A percentile compares a stretch with the other conserved stretches of the same genome.
phyloP scores from a whole-genome alignment of 2,329 filamentous ascomycete species.

The Dactylellina sp. region DNA sequence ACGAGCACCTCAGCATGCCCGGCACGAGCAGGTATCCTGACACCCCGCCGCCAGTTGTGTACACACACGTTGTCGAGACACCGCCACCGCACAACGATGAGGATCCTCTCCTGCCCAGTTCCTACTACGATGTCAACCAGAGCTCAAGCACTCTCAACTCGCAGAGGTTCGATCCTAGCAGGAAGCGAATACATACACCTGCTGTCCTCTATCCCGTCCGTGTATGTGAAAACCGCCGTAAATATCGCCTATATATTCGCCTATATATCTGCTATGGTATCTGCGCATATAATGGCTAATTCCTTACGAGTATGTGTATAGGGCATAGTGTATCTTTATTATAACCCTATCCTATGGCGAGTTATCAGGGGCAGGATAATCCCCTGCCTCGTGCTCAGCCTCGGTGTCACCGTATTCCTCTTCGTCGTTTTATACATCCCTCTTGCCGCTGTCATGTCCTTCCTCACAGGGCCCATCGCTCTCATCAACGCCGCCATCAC shows the following conservation, averaged over 20 bases:
- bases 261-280: too few species aligned
- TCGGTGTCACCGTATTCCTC: slow-evolving; percentile 83
- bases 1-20: slow-evolving; percentile 39
- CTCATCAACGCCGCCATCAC: slow-evolving; percentile 90
- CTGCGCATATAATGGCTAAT: too few species aligned
- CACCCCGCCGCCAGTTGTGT: slow-evolving; percentile 38
- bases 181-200: slow-evolving; percentile 52
- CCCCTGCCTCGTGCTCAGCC: slow-evolving; percentile 82
- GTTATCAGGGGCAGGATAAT: slow-evolving; percentile 67
- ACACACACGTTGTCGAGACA: slow-evolving; percentile 55
- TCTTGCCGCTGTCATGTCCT: slow-evolving; percentile 85
- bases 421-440: slow-evolving; percentile 91
- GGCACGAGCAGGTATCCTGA: slow-evolving; percentile 54
- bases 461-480: slow-evolving; percentile 89
- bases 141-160: slow-evolving; percentile 53
- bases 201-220: slow-evolving; percentile 54
- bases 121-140: slow-evolving; percentile 56
- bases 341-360: slow-evolving; percentile 51
- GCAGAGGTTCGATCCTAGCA: slow-evolving; percentile 49
- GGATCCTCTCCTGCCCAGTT: slow-evolving; percentile 32
- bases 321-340: slow-evolving; percentile 56
- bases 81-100: slow-evolving; percentile 27
- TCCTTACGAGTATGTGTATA: too few species aligned
- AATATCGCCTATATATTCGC: too few species aligned
- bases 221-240: slow-evolving; percentile 17